phyloP scores from a whole-genome alignment of 2,329 filamentous ascomycete species.

The Talaromyces sp. region DNA sequence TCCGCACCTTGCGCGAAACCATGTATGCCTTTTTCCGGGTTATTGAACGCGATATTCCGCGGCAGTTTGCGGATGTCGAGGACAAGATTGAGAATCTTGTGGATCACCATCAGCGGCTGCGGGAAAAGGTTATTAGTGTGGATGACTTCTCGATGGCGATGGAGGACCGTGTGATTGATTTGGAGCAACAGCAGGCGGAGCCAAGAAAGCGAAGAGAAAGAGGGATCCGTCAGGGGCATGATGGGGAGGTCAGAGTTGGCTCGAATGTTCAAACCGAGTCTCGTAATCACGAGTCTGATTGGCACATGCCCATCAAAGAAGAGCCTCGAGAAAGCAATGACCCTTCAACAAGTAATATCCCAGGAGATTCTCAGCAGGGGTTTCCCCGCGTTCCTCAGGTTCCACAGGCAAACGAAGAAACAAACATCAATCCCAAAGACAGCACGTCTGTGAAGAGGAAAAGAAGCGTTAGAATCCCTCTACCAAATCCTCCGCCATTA shows the following conservation, averaged over 20 bases:
- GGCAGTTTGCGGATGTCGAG: conserved; percentile 22
- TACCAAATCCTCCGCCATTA: conserved; percentile 6
- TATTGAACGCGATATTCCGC: conserved; percentile 22
- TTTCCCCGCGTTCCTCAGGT: not conserved
- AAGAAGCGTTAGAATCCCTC: not conserved
- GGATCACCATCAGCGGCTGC: conserved; percentile 22
- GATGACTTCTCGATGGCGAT: conserved; percentile 23
- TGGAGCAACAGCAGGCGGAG: conserved; percentile 12
- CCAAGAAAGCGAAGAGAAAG: not conserved
- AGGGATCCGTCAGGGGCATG: not conserved
- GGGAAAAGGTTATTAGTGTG: conserved; percentile 21
- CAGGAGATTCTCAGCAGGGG: not conserved
- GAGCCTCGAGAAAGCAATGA: not conserved
- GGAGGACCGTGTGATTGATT: conserved; percentile 18
- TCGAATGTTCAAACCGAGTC: not conserved
- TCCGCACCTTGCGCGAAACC: conserved; percentile 24
- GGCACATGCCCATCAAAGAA: not conserved
- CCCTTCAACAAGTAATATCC: not conserved
- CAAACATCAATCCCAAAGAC: not conserved
- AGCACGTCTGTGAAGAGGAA: not conserved
- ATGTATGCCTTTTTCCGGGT: conserved; percentile 24
- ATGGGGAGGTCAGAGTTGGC: not conserved
- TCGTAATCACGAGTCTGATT: not conserved
- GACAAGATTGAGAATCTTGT: conserved; percentile 21
- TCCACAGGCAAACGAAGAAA: not conserved